These are phyloP conservation scores for Entonaema liquescens DNA, from an alignment of 495 filamentous ascomycete genomes.

Conservation along the genomic window DNA sequence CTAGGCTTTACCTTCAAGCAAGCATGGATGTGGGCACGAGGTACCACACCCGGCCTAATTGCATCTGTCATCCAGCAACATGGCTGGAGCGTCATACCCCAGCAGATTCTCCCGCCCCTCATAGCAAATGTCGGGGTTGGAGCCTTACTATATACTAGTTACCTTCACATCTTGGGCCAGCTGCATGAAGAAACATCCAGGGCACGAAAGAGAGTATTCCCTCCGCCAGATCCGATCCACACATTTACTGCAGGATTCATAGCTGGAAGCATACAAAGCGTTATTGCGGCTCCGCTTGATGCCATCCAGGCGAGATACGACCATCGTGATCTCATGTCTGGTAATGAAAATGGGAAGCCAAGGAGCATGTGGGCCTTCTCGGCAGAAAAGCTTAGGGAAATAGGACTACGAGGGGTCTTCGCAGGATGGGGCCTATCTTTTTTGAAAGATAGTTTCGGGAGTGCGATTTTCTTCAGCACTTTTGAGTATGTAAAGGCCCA, in stretches of 20 bases:
- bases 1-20: constrained; percentile 43
- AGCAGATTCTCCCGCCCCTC: constrained; percentile 86
- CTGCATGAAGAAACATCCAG: constrained; percentile 77
- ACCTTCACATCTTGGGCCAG: constrained; percentile 77
- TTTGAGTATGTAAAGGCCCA: constrained; percentile 92
- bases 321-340: constrained; percentile 71
- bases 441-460: constrained; percentile 82
- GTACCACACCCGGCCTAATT: constrained; percentile 80
- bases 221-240: constrained; percentile 69
- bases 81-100: constrained; percentile 87
- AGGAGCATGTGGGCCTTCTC: constrained; percentile 86
- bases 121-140: constrained; percentile 87
- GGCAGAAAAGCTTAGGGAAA: constrained; percentile 74
- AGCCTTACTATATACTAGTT: constrained; percentile 85
- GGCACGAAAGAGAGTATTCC: constrained; percentile 74
- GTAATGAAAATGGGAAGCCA: constrained; percentile 60
- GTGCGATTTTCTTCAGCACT: constrained; percentile 81
- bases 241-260: constrained; percentile 81
- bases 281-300: constrained; percentile 88
- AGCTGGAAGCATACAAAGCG: constrained; percentile 79
- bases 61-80: constrained; percentile 79
- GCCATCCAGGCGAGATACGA: constrained; percentile 84
- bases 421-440: constrained; percentile 83
- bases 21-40: constrained; percentile 69
- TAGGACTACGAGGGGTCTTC: constrained; percentile 82